Percentiles rank a stretch among this genome's conserved stretches.
These are phyloP conservation scores for Colletotrichum orbiculare DNA, from an alignment of 2,329 filamentous ascomycete species.

Conservation along the genomic window DNA sequence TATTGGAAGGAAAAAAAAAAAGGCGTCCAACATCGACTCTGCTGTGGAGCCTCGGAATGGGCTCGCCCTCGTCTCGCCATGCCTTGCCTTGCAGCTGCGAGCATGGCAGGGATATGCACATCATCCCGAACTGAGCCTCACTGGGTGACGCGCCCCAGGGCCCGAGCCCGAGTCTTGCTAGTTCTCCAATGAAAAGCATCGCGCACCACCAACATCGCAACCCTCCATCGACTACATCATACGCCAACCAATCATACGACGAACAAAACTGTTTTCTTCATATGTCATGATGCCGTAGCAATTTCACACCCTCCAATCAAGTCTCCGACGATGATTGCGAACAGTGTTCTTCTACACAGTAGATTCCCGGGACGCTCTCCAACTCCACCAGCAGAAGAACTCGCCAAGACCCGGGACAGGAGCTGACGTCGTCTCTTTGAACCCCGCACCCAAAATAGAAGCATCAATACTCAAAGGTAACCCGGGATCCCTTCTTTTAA, in stretches of 20 bases:
- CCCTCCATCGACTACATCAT: neutral
- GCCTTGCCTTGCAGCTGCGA: slow-evolving; percentile 10
- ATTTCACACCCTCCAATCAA: slow-evolving; percentile 7
- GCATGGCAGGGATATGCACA: slow-evolving; percentile 30
- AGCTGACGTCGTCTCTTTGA: slow-evolving; percentile 15
- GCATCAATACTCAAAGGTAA: neutral
- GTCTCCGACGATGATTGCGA: neutral
- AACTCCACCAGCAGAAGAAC: neutral
- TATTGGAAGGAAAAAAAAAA: no score
- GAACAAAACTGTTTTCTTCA: neutral
- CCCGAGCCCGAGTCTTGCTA: no score
- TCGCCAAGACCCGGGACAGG: slow-evolving; percentile 8
- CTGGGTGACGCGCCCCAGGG: slow-evolving; percentile 29
- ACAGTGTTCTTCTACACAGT: neutral
- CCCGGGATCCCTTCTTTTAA: neutral
- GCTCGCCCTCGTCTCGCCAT: neutral
- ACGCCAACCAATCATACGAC: neutral
- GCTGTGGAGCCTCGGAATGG: no score
- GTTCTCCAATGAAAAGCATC: no score
- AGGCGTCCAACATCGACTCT: no score
- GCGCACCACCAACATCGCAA: no score
- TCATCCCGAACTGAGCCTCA: slow-evolving; percentile 36
- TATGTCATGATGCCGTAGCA: slow-evolving; percentile 7
- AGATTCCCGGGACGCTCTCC: neutral
- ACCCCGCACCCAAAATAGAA: slow-evolving; percentile 20